Evolutionary conservation across 2,329 filamentous ascomycete species (phyloP).

Genomic region (Dothistroma pini): DNA sequence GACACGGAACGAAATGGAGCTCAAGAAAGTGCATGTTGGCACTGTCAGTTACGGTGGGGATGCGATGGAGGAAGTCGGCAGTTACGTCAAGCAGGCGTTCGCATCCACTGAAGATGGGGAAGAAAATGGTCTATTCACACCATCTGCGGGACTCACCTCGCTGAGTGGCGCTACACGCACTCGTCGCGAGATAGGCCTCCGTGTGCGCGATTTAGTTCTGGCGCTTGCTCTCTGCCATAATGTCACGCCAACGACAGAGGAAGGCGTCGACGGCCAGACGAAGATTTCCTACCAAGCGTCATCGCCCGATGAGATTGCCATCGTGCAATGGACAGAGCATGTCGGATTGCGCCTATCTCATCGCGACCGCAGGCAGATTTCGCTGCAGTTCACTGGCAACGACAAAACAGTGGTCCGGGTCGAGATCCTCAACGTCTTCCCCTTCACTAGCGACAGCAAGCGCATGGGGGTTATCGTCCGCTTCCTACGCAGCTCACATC

Average conservation of each 20-base stretch:
- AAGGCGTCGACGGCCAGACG: conserved; percentile 66
- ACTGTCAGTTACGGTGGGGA: conserved; percentile 98
- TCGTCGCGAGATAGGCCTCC: conserved; percentile 85
- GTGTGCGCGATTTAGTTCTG: conserved; percentile 88
- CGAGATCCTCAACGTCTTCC: conserved; percentile 88
- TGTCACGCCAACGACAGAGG: conserved; percentile 86
- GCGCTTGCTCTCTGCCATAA: conserved; percentile 95
- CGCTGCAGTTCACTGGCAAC: conserved; percentile 71
- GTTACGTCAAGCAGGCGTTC: conserved; percentile 84
- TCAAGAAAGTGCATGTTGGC: conserved; percentile 97
- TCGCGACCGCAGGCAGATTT: conserved; percentile 83
- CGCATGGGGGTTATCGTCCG: conserved; percentile 96
- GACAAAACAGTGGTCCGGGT: conserved; percentile 75
- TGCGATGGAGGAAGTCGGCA: conserved; percentile 93
- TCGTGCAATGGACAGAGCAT: conserved; percentile 90
- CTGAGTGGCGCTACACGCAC: conserved; percentile 64
- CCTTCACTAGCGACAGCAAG: conserved; percentile 96
- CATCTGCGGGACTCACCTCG: conserved; percentile 64
- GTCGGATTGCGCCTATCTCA: conserved; percentile 81
- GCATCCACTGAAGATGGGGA: conserved; percentile 41
- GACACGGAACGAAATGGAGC: conserved; percentile 79
- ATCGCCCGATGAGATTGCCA: conserved; percentile 96
- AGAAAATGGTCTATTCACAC: conserved; percentile 60
- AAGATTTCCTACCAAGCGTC: conserved; percentile 92
- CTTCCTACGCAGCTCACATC: conserved; percentile 57